Evolutionary conservation across 2,329 filamentous ascomycete genomes (phyloP).

Genomic region (Cladophialophora bantiana): DNA sequence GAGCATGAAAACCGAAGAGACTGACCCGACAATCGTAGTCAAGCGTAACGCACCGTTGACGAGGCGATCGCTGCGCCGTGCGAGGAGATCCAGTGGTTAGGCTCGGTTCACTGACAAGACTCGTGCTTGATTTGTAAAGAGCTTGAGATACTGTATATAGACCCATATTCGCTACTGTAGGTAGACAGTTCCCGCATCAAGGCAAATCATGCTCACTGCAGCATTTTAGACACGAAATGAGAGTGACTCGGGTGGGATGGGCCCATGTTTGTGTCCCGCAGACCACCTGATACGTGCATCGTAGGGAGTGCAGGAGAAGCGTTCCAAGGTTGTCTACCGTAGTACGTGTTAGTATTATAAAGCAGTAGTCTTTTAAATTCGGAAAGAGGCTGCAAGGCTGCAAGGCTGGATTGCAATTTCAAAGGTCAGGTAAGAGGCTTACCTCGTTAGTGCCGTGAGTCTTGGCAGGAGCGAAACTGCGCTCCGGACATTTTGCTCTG

Average conservation of each 20-base stretch:
- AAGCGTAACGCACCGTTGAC: conserved; percentile 20
- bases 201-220: not conserved
- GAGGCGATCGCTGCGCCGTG: conserved; percentile 30
- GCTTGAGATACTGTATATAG: not conserved
- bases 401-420: not conserved
- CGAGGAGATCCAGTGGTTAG: conserved; percentile 27
- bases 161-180: not conserved
- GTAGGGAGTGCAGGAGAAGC: not conserved
- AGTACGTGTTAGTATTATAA: not conserved
- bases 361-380: not conserved
- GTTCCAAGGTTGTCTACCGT: too few relatives aligned
- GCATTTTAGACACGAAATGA: not conserved
- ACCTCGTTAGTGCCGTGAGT: not conserved
- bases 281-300: not conserved
- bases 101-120: not conserved
- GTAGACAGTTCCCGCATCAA: not conserved
- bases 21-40: conserved; percentile 29
- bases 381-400: not conserved
- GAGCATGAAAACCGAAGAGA: conserved; percentile 23
- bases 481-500: not conserved
- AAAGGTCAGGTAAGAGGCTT: not conserved
- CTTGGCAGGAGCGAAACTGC: conserved; percentile 6
- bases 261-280: not conserved
- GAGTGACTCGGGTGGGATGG: not conserved
- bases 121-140: not conserved